A percentile compares a stretch with the other conserved stretches of the same genome.
Conservation (phyloP, 1,139 yeast genomes). For the Taphrina betulina region DNA sequence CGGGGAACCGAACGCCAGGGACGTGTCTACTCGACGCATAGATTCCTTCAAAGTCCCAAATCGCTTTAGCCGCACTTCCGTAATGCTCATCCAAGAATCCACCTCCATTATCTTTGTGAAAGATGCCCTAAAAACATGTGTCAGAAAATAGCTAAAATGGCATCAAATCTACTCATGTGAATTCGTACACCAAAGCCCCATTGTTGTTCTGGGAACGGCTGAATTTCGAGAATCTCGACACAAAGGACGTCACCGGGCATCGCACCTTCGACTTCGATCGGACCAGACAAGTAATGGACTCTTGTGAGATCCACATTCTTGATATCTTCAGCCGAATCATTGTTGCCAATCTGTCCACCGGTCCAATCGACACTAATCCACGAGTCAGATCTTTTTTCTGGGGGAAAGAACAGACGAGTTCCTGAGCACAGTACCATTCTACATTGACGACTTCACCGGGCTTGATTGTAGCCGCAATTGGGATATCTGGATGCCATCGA, state of each 20-base stretch:
- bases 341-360: conserved; percentile 53
- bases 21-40: conserved; percentile 51
- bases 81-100: conserved; percentile 51
- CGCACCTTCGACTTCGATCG: conserved; percentile 50
- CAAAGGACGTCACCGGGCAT: conserved; percentile 53
- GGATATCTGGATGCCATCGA: conserved; percentile 57
- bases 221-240: conserved; percentile 54
- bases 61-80: conserved; percentile 55
- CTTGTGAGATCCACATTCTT: conserved; percentile 49
- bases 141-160: conserved; percentile 28
- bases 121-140: conserved; percentile 44
- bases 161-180: no score
- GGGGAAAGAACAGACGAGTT: background rate
- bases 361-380: conserved; percentile 50
- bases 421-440: no score
- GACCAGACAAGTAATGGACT: conserved; percentile 54
- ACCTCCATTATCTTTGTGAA: conserved; percentile 53
- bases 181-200: conserved; percentile 52
- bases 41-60: conserved; percentile 55
- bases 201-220: conserved; percentile 54
- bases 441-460: conserved; percentile 51
- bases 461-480: conserved; percentile 46
- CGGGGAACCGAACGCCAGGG: conserved; percentile 51
- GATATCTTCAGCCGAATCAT: conserved; percentile 53
- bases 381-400: background rate